Base-by-base conservation (phyloP, 2,329 filamentous ascomycete genomes). In the Myriosclerotinia scirpicola region DNA sequence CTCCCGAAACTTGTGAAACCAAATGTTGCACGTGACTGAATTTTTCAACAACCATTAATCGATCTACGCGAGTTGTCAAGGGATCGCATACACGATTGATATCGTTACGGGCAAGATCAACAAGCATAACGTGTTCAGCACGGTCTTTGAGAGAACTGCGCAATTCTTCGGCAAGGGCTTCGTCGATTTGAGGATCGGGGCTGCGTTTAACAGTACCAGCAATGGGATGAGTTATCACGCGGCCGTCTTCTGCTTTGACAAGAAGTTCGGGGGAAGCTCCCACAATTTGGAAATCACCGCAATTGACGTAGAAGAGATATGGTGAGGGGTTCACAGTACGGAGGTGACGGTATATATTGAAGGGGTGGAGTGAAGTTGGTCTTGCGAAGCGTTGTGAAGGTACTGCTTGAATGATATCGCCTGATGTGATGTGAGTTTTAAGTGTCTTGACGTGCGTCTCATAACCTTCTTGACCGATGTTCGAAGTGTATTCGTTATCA, bases 11-110 rank as follows among this genome's bases (percentile, higher is more conserved):
- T 78, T 99, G 93, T 1, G 92, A 97, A 5, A 97, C 93, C 22
- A 99, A 85, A 79, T 99, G 95, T 83, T 98, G 95, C 38, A 99
- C 95, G 79, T 99, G 95, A 68, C 90, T 95, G 81, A 99, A 99
- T 75, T 90, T 90, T 79, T 96, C 91, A 15, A 96, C 92, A 2
- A 92, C 91, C 94, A 98, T 97, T 70, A 98, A 82, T 64, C 92
- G 87, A 81, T 99, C 95, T 36, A 98, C 95, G 69, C 91, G 87
- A 40, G 94, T 97, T 38, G 91, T 92, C 48, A 89, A 82, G 22
- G 95, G 95, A 79, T 97, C 93, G 78, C 92, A 96, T 30, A 99
- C 92, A 59, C 95, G 89, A 81, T 97, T 98, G 73, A 99, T 87
- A 78, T 99, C 95, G 82, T 99, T 98, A 67, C 95, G 88, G 15